Percentiles rank a stretch among this genome's conserved stretches.
These are phyloP conservation scores for Boletellus sp. DNA, from an alignment of 1,284 basidiomycete genomes.

Conservation along the genomic window DNA sequence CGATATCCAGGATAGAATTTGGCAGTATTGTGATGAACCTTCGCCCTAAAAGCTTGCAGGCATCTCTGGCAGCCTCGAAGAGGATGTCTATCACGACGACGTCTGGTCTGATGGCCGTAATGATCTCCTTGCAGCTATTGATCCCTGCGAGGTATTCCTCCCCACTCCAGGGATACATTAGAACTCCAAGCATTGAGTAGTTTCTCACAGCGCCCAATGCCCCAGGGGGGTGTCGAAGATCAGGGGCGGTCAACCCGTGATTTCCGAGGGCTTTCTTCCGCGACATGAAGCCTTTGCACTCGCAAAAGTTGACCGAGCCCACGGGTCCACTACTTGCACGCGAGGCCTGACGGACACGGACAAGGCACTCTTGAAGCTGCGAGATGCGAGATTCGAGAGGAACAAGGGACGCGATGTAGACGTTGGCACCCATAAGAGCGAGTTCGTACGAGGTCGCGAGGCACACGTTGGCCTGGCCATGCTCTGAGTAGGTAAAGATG, in stretches of 20 bases:
- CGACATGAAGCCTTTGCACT: neutral
- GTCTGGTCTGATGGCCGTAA: neutral
- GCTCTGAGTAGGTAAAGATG: neutral
- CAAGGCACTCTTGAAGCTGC: neutral
- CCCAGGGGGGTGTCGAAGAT: neutral
- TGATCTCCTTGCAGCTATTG: neutral
- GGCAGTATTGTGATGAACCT: neutral
- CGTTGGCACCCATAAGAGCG: conserved; percentile 1
- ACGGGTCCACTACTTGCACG: neutral
- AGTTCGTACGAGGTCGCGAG: conserved; percentile 1
- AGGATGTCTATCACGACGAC: neutral
- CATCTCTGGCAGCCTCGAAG: neutral
- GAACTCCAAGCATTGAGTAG: neutral
- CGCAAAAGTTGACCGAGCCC: conserved; percentile 1
- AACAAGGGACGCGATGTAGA: neutral
- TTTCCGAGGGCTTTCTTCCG: neutral
- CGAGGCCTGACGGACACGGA: neutral
- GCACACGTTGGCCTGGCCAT: neutral
- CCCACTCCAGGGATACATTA: neutral
- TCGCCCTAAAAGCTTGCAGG: neutral
- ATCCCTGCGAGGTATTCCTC: conserved; percentile 1
- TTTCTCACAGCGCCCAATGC: neutral
- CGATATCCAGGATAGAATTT: neutral
- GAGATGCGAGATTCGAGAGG: neutral
- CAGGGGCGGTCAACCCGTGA: neutral